Base-by-base conservation (phyloP, 805 yeast species). In the Kodamaea kaohsiungensis region DNA sequence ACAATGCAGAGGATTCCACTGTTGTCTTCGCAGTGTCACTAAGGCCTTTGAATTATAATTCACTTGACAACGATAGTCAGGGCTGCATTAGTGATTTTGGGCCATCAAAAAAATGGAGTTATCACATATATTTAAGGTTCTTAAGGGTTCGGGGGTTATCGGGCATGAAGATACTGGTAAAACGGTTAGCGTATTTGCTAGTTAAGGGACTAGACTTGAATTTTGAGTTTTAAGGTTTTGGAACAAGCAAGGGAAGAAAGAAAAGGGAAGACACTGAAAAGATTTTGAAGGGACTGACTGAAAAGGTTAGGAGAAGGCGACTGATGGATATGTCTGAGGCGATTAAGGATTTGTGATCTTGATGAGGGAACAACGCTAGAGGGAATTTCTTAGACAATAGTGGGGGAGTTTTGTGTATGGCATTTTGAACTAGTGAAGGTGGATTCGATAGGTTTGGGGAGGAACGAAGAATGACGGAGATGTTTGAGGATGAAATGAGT, bases 401-500 rank as follows among this genome's bases (percentile, higher is more conserved):
- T 9, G 13, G 8, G 3, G 35, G 35, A 30, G 35, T 10, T 30
- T 30, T 30, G 35, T 30, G 35, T 30, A 30, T 5, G 35, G 35
- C 35, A 30, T 30, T 30, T 30, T 5, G 35, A 30, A 22, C 10
- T 30, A 12, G 35, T 5, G 35, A 30, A 30, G 35, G 35, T 30
- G 35, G 35, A 30, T 30, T 30, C 35, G 35, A 30, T 30, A 2
- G 35, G 35, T 12, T 30, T 30, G 35, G 35, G 6, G 25, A 22
- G 6, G 25, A 3, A 30, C 35, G 35, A 30, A 12, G 10, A 30
- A 30, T 30, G 35, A 30, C 35, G 35, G 10, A 33, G 16, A 37
- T 37, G 33, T 48, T 48, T 48, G 37, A 33, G 33, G 50, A 15
- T 15, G 40, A 46, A 51, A 35, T 46, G 38, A 30, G 17, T 4